Base-by-base conservation (phyloP, 305 asterid genomes). In the Fraxinus dipetala region DNA sequence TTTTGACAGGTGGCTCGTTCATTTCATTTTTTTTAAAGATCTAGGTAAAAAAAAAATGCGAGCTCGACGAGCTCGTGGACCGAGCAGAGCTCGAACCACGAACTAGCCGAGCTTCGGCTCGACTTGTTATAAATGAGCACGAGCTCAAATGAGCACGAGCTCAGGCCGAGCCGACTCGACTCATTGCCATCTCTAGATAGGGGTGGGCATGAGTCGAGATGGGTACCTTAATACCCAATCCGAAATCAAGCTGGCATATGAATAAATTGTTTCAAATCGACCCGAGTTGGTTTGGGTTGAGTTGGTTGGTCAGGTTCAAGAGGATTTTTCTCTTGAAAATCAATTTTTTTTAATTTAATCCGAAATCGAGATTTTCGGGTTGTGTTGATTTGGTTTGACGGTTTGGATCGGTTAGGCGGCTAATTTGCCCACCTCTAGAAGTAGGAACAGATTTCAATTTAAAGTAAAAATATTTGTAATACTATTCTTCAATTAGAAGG, bases 401-500 rank as follows among this genome's bases (percentile, higher is more conserved):
- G 54, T 3, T 43, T 43, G 54, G 54, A 43, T 11, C 54, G 1
- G 54, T 43, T 43, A 11, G 1, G 5, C 1, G 54, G 54, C 5
- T 43, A 43, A 43, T 43, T 43, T 11, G 54, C 54, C 54, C 54
- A 43, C 54, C 5, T 43, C 16, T 43, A 43, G n/a, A 43, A 43
- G 54, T 43, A 43, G 54, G 56, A 45, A 14, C 18, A 0, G 18
- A 45, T 45, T 45, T 45, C 56, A 0, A 45, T 13, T 45, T 45
- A 72, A 48, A 83, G 80, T 26, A 85, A 80, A 69, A 81, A 1
- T 30, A 63, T 31, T 40, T 10, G 20, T 75, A 72, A 75, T 65
- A 73, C 86, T 73, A 76, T 31, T 61, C 86, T 84, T 77, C 80
- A 40, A 79, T 67, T 24, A 76, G 16, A 83, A 83, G 85, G 93